Percentiles rank a stretch among this genome's conserved stretches.
Evolutionary conservation across 2,329 filamentous ascomycete genomes (phyloP).

Genomic region (Pseudocercospora fuligena): DNA sequence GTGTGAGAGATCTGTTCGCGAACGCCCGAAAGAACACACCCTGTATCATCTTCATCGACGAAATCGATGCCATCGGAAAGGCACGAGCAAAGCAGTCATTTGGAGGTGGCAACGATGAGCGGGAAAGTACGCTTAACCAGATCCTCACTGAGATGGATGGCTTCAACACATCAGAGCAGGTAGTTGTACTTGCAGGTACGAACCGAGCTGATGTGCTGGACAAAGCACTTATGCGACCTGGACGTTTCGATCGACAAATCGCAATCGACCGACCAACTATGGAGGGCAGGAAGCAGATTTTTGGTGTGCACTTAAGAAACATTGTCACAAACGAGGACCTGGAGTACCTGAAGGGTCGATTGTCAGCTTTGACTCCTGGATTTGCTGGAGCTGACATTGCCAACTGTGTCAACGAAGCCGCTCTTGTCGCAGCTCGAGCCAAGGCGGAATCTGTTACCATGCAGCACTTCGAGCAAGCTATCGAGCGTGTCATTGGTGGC

Average conservation of each 20-base stretch:
- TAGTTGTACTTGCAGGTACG: constrained; percentile 94
- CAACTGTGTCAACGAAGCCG: constrained; percentile 97
- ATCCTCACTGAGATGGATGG: constrained; percentile 99
- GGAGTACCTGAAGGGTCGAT: constrained; percentile 82
- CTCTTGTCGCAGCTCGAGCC: constrained; percentile 85
- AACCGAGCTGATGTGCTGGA: constrained; percentile 95
- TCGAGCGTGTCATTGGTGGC: constrained; percentile 94
- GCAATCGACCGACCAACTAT: constrained; percentile 93
- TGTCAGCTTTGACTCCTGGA: constrained; percentile 90
- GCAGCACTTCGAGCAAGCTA: constrained; percentile 94
- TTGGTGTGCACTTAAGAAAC: constrained; percentile 90
- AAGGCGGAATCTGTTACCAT: constrained; percentile 82
- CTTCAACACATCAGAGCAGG: constrained; percentile 95
- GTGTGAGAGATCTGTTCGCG: constrained; percentile 91
- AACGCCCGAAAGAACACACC: constrained; percentile 94
- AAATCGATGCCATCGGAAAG: constrained; percentile 97
- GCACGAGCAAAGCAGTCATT: constrained; percentile 82
- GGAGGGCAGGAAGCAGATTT: constrained; percentile 95
- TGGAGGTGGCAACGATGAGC: constrained; percentile 92
- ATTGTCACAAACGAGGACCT: constrained; percentile 91
- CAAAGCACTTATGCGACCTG: constrained; percentile 93
- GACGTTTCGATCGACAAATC: constrained; percentile 96
- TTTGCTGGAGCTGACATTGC: constrained; percentile 98
- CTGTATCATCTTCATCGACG: constrained; percentile 99
- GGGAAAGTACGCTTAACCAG: constrained; percentile 95